Conservation (phyloP, 2,329 filamentous ascomycete species). For the Knufia fluminis region DNA sequence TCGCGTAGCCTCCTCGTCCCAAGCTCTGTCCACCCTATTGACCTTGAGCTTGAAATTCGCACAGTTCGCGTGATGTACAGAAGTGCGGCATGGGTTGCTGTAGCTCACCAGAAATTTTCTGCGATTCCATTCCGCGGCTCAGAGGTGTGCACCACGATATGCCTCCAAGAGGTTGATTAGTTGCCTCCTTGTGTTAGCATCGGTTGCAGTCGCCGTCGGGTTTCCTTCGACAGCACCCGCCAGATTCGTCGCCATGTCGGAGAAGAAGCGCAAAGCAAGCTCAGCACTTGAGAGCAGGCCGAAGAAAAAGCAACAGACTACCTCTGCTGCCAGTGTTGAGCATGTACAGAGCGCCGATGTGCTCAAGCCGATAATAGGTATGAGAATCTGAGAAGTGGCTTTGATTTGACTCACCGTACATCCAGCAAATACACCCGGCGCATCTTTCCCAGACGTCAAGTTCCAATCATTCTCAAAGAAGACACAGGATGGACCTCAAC, state of each 20-base stretch:
- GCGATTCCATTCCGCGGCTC: neutral
- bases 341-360: slow-evolving; percentile 15
- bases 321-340: slow-evolving; percentile 14
- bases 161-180: neutral
- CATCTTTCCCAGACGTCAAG: slow-evolving; percentile 18
- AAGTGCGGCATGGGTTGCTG: neutral
- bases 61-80: neutral
- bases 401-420: neutral
- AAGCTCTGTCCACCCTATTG: neutral
- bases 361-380: slow-evolving; percentile 22
- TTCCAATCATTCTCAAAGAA: slow-evolving; percentile 20
- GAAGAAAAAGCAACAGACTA: slow-evolving; percentile 17
- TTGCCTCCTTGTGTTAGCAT: too few relatives aligned
- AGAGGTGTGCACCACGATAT: neutral
- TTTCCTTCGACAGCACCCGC: too few relatives aligned
- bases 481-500: slow-evolving; percentile 30
- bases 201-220: too few relatives aligned
- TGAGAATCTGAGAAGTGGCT: neutral
- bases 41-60: neutral
- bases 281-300: slow-evolving; percentile 12
- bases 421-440: slow-evolving; percentile 24
- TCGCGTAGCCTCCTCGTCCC: neutral
- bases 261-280: slow-evolving; percentile 21
- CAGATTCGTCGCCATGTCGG: slow-evolving; percentile 13
- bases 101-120: slow-evolving; percentile 4